Conservation (phyloP, 495 filamentous ascomycete species). For the Amniculicola lignicola region DNA sequence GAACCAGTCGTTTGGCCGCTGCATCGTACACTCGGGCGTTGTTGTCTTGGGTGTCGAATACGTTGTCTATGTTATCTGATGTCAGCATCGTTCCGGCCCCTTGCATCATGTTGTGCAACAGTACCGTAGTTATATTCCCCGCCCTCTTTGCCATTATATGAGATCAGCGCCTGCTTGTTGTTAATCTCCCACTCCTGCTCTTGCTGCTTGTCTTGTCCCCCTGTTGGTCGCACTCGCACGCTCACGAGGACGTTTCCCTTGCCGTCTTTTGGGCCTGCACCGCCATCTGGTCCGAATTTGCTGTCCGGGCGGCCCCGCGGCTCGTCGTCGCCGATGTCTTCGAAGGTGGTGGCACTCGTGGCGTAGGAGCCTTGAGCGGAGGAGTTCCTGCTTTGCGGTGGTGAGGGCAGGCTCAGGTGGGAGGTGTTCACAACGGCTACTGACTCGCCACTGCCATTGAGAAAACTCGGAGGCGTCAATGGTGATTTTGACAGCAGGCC, state of each 20-base stretch:
- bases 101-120: conserved; percentile 35
- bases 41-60: conserved; percentile 86
- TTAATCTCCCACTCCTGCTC: conserved; percentile 93
- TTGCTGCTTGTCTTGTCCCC: conserved; percentile 56
- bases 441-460: conserved; percentile 73
- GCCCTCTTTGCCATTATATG: conserved; percentile 82
- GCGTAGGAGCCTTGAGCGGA: conserved; percentile 88
- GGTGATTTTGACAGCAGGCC: conserved; percentile 30
- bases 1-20: conserved; percentile 86
- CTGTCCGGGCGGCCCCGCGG: conserved; percentile 47
- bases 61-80: conserved; percentile 67
- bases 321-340: conserved; percentile 60
- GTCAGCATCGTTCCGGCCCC: conserved; percentile 17
- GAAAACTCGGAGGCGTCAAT: conserved; percentile 58
- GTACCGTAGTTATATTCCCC: conserved; percentile 91
- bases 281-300: conserved; percentile 38
- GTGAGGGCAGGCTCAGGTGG: conserved; percentile 67
- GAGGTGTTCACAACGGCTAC: conserved; percentile 60
- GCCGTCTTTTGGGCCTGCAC: conserved; percentile 48
- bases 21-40: conserved; percentile 93
- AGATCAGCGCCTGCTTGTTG: conserved; percentile 73
- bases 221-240: conserved; percentile 79
- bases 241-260: conserved; percentile 97
- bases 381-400: conserved; percentile 82
- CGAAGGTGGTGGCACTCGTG: conserved; percentile 83